A percentile compares a stretch with the other conserved stretches of the same genome.
Conservation (phyloP, 1,284 basidiomycete genomes). For the Trametes sp. region DNA sequence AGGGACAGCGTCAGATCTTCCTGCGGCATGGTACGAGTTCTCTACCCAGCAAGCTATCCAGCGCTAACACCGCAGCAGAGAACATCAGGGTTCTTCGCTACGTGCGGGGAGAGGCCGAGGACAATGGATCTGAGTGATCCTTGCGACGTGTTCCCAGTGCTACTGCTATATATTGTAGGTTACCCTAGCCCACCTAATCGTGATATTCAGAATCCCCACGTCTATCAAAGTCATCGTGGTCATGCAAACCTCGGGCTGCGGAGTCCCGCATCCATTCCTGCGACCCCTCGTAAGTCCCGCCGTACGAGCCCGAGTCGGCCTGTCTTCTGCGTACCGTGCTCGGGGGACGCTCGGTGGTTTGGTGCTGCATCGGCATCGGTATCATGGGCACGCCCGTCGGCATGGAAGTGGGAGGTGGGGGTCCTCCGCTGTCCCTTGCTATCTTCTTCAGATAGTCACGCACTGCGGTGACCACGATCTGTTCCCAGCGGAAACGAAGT, state of each 20-base stretch:
- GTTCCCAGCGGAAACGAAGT: background rate
- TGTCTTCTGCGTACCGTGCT: slow-evolving; percentile 34
- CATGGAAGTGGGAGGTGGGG: slow-evolving; percentile 35
- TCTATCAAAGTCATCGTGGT: slow-evolving; percentile 24
- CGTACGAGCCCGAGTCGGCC: slow-evolving; percentile 23
- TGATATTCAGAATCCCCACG: slow-evolving; percentile 32
- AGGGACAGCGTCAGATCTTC: slow-evolving; percentile 82
- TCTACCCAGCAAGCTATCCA: background rate
- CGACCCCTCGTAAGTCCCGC: slow-evolving; percentile 23
- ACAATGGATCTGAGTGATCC: slow-evolving; percentile 15
- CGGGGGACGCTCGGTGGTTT: slow-evolving; percentile 26
- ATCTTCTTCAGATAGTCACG: slow-evolving; percentile 76
- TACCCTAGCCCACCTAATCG: slow-evolving; percentile 27
- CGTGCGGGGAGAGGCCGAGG: slow-evolving; percentile 19
- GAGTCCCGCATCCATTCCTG: slow-evolving; percentile 31
- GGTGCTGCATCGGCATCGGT: slow-evolving; percentile 23
- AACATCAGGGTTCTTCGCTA: slow-evolving; percentile 39
- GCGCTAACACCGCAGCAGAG: slow-evolving; percentile 34
- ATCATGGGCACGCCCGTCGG: slow-evolving; percentile 31
- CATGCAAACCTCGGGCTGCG: slow-evolving; percentile 24
- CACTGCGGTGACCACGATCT: slow-evolving; percentile 72
- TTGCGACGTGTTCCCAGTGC: background rate
- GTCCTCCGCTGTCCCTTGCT: slow-evolving; percentile 44
- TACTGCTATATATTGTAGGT: slow-evolving; percentile 13
- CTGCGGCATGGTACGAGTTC: slow-evolving; percentile 68